These are phyloP conservation scores for Diutina siamensis DNA, from an alignment of 1,139 yeast species.

Conservation along the genomic window DNA sequence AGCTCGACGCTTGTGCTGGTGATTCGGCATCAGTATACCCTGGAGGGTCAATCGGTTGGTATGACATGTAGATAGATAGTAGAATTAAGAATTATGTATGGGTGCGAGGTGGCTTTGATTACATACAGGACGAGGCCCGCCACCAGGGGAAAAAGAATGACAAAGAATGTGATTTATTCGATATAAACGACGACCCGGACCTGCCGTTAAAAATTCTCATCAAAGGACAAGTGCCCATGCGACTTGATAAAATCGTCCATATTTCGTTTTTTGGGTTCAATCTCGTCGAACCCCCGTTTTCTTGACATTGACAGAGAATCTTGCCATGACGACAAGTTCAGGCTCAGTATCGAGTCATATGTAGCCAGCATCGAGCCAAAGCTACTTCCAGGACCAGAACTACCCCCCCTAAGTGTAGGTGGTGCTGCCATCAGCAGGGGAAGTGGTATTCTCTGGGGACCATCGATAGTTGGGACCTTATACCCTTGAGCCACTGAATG, in stretches of 20 bases:
- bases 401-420: not conserved
- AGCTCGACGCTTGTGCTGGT: too few relatives aligned
- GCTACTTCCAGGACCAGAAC: not conserved
- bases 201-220: not conserved
- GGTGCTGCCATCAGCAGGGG: constrained; percentile 1
- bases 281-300: not conserved
- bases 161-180: too few relatives aligned
- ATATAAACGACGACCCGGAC: too few relatives aligned
- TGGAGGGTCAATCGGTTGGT: not conserved
- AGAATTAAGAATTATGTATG: too few relatives aligned
- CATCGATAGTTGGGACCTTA: not conserved
- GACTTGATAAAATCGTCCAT: not conserved
- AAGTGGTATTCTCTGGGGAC: not conserved
- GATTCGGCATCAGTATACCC: not conserved
- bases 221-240: not conserved
- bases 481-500: constrained; percentile 1
- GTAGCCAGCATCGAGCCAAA: too few relatives aligned
- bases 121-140: too few relatives aligned
- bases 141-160: too few relatives aligned
- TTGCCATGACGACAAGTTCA: not conserved
- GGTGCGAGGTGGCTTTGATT: not conserved
- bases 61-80: not conserved
- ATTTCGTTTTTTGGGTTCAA: not conserved
- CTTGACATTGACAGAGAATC: not conserved
- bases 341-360: not conserved